Percentiles rank a stretch among this genome's conserved stretches.
phyloP scores from a whole-genome alignment of 495 filamentous ascomycete genomes.

The Pseudoneurospora amorphoporcata region DNA sequence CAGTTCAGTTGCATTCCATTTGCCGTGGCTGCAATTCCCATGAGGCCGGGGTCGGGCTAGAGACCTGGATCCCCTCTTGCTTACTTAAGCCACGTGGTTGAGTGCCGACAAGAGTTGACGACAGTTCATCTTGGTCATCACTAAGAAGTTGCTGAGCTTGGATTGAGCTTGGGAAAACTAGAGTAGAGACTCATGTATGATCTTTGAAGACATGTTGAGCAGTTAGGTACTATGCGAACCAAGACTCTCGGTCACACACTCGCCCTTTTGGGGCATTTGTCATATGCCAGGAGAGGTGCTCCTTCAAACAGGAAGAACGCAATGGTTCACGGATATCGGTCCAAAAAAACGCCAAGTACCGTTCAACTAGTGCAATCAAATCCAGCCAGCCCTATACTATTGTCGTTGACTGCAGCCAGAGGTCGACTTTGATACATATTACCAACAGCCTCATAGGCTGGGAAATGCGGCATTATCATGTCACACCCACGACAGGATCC shows the following conservation, averaged over 20 bases:
- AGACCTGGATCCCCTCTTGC: neutral
- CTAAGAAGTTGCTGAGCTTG: neutral
- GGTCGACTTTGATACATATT: neutral
- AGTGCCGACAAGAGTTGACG: neutral
- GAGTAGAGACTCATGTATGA: neutral
- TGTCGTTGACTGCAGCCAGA: neutral
- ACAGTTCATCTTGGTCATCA: neutral
- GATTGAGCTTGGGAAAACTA: neutral
- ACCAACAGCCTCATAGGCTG: neutral
- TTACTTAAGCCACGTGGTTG: neutral
- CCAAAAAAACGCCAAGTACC: neutral
- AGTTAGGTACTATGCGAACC: neutral
- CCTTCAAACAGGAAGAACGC: too few species aligned
- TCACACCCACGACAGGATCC: neutral
- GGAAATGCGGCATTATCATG: neutral
- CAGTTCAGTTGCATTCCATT: neutral
- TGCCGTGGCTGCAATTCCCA: neutral
- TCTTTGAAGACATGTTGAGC: neutral
- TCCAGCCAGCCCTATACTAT: neutral
- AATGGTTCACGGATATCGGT: neutral
- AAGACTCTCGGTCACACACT: too few species aligned
- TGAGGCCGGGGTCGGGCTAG: neutral
- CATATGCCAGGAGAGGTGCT: neutral
- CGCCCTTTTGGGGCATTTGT: neutral
- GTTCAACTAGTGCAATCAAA: neutral